Evolutionary conservation across 164 flowering plant species (phyloP).

Genomic region (Houttuynia cordata): DNA sequence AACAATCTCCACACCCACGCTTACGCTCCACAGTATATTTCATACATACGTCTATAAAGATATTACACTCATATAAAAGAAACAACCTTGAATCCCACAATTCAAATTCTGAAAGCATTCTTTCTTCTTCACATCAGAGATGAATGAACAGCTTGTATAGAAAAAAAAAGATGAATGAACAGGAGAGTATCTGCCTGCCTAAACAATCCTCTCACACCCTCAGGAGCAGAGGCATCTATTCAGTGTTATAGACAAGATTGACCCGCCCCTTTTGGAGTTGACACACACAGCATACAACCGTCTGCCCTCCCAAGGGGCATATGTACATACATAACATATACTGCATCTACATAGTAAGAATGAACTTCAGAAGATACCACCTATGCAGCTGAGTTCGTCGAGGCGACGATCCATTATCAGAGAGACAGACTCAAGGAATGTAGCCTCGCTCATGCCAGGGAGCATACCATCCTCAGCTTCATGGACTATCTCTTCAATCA

Average conservation of each 20-base stretch:
- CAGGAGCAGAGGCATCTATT: background rate
- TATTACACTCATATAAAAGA: too few relatives aligned
- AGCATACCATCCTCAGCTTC: conserved; percentile 47
- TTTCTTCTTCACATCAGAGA: background rate
- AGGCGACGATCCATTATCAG: conserved; percentile 46
- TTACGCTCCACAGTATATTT: too few relatives aligned
- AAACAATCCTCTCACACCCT: background rate
- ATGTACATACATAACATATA: background rate
- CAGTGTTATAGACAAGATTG: background rate
- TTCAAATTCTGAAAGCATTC: background rate
- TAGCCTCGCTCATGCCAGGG: conserved; percentile 41
- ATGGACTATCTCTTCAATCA: conserved; percentile 52
- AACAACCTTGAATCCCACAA: too few relatives aligned
- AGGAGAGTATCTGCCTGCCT: background rate
- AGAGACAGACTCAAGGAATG: conserved; percentile 50
- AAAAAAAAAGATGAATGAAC: too few relatives aligned
- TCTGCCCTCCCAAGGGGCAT: conserved; percentile 1
- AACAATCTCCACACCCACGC: too few relatives aligned
- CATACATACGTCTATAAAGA: too few relatives aligned
- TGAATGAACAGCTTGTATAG: too few relatives aligned
- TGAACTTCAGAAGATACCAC: background rate
- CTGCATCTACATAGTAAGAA: background rate
- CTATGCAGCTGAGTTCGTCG: conserved; percentile 16
- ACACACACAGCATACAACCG: background rate
- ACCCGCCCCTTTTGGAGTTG: background rate